Evolutionary conservation across 2,329 filamentous ascomycete genomes (phyloP).

Genomic region (Chlorencoelia australis): DNA sequence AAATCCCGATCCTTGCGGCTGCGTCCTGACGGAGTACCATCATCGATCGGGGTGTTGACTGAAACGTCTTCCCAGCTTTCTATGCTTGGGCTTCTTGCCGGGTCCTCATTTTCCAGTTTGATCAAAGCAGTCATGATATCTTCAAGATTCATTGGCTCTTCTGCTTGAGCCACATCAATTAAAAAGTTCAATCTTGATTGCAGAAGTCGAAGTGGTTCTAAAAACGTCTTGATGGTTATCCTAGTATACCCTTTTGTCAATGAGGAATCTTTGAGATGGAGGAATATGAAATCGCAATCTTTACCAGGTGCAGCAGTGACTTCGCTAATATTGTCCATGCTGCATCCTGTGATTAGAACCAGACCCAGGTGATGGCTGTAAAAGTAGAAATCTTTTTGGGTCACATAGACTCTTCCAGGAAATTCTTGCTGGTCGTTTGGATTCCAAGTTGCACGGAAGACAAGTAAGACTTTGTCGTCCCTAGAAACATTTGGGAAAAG

Average conservation of each 20-base stretch:
- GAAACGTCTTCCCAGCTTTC: slow-evolving; percentile 89
- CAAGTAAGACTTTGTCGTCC: slow-evolving; percentile 76
- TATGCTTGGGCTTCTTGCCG: slow-evolving; percentile 57
- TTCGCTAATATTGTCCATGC: slow-evolving; percentile 67
- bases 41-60: slow-evolving; percentile 48
- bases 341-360: slow-evolving; percentile 71
- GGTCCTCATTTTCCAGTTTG: slow-evolving; percentile 57
- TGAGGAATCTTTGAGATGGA: slow-evolving; percentile 48
- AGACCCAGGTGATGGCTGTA: slow-evolving; percentile 93
- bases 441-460: slow-evolving; percentile 84
- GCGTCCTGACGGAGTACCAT: slow-evolving; percentile 36
- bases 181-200: slow-evolving; percentile 78
- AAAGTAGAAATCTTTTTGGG: slow-evolving; percentile 81
- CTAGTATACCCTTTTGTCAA: slow-evolving; percentile 28
- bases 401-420: slow-evolving; percentile 79
- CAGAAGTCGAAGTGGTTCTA: slow-evolving; percentile 76
- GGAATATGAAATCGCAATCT: slow-evolving; percentile 85
- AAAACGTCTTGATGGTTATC: slow-evolving; percentile 83
- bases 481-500: slow-evolving; percentile 73
- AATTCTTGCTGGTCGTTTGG: slow-evolving; percentile 68
- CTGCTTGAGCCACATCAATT: slow-evolving; percentile 67
- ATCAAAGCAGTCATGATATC: slow-evolving; percentile 63
- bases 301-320: slow-evolving; percentile 82
- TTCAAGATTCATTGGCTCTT: slow-evolving; percentile 57
- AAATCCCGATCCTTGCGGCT: slow-evolving; percentile 38